Conservation (phyloP, 257 asterid genomes). For the Rehmannia glutinosa region DNA sequence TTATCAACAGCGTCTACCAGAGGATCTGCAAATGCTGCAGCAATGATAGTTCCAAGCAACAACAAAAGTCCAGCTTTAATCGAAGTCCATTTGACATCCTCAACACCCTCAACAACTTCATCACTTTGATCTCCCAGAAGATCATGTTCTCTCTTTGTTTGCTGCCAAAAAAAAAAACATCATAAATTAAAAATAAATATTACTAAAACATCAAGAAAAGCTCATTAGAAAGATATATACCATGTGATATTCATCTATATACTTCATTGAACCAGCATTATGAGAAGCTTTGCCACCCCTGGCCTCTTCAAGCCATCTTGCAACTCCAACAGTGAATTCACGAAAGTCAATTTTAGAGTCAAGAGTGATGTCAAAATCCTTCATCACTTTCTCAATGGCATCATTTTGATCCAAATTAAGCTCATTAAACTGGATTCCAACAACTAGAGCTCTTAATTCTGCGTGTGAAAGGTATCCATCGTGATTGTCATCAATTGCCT, state of each 20-base stretch:
- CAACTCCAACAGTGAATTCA: conserved; percentile 61
- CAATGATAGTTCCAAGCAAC: conserved; percentile 71
- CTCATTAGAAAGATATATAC: conserved; percentile 28
- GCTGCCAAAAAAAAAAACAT: conserved; percentile 34
- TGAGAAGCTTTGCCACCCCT: conserved; percentile 30
- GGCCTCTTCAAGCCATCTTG: conserved; percentile 74
- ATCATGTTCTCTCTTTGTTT: conserved; percentile 70
- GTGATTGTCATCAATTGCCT: conserved; percentile 49
- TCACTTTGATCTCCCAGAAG: conserved; percentile 62
- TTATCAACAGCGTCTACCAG: conserved; percentile 82
- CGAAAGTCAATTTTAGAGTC: conserved; percentile 39
- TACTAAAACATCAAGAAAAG: not conserved
- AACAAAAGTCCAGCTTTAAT: conserved; percentile 64
- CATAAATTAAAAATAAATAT: not conserved
- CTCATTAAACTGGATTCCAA: conserved; percentile 67
- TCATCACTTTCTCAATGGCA: conserved; percentile 57
- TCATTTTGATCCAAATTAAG: conserved; percentile 55
- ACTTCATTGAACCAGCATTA: conserved; percentile 44
- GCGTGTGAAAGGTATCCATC: conserved; percentile 54
- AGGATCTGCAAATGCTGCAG: conserved; percentile 96
- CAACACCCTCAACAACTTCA: conserved; percentile 55
- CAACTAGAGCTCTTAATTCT: conserved; percentile 63
- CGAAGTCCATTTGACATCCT: conserved; percentile 39
- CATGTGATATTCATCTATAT: conserved; percentile 58
- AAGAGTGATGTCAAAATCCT: conserved; percentile 59